Base-by-base conservation (phyloP, 164 flowering plant genomes). In the Echeveria elegans region DNA sequence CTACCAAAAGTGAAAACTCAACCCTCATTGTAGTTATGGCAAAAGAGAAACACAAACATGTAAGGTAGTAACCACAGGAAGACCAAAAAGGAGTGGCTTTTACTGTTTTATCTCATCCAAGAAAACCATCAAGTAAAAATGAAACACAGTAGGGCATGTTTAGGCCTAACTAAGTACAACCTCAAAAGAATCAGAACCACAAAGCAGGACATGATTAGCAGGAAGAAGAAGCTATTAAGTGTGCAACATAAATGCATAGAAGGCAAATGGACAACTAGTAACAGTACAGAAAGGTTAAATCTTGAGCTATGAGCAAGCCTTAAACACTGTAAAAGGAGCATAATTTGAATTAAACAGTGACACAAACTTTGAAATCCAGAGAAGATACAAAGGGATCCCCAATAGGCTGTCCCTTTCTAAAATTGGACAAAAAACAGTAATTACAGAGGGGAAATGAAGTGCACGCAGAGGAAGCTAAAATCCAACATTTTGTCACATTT, bases 1-100 rank as follows among this genome's bases (percentile, higher is more conserved):
- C 70, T 76, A 68, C 78, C 79, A 74, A 82, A 72, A 69, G 68
- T 48, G 19, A 77, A 72, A 69, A 69, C 31, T 60, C 64, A 71
- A 30, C 40, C 48, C 24, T 28, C 21, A 52, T 67, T 28, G 14
- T 32, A 68, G 37, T 37, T 36, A 48, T 28, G 66, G 61, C 32
- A 11, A 56, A 26, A 7, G 4, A 28, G n/a, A 56, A 56, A 29
- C 61, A 56, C 32, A 56, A 32, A 56, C 28, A 12, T 28, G 28
- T 56, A 26, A 19, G n/a, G n/a, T n/a, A n/a, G n/a, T n/a, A n/a
- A n/a, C n/a, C 61, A 56, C 61, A 29, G 28, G 61, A 56, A 4
- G 61, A 53, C 30, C 30, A 53, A 53, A 53, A 23, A 53, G 8
- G 15, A 47, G 4, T 4, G 18, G 6, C 0, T 15, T 53, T 53